Conservation (phyloP, 805 yeast species). For the Zygoascus bituminiphila region DNA sequence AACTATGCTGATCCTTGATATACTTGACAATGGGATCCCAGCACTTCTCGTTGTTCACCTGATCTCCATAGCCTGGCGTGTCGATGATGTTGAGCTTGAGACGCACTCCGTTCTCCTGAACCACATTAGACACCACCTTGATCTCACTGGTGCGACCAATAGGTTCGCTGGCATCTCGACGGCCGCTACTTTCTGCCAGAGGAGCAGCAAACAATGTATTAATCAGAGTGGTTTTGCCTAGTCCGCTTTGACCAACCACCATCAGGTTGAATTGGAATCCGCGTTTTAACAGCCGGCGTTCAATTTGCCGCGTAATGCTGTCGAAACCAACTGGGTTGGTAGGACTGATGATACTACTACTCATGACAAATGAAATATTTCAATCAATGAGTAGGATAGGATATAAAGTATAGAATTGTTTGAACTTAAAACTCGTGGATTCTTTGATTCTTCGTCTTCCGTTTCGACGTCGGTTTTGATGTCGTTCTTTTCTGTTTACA, state of each 20-base stretch:
- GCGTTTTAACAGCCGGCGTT: slow-evolving; percentile 78
- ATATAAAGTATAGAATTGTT: background rate
- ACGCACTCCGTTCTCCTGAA: slow-evolving; percentile 80
- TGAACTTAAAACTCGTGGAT: no score
- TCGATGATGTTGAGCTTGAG: slow-evolving; percentile 84
- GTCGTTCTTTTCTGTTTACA: no score
- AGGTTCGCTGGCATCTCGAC: slow-evolving; percentile 59
- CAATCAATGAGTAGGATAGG: background rate
- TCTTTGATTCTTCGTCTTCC: no score
- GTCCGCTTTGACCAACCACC: slow-evolving; percentile 86
- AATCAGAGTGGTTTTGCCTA: slow-evolving; percentile 87
- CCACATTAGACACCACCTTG: slow-evolving; percentile 34
- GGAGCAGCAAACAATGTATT: slow-evolving; percentile 86
- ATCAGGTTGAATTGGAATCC: slow-evolving; percentile 93
- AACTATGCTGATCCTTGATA: slow-evolving; percentile 90
- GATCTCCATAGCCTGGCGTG: slow-evolving; percentile 98
- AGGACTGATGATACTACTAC: slow-evolving; percentile 5
- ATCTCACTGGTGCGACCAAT: slow-evolving; percentile 83
- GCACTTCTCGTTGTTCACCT: slow-evolving; percentile 86
- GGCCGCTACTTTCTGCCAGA: slow-evolving; percentile 65
- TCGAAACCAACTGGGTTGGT: slow-evolving; percentile 86
- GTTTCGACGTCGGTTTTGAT: no score
- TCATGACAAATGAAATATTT: slow-evolving; percentile 4
- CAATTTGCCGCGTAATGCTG: slow-evolving; percentile 91
- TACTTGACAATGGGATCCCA: slow-evolving; percentile 96